Conservation (phyloP, 139 green algal genomes). For the Chara braunii region DNA sequence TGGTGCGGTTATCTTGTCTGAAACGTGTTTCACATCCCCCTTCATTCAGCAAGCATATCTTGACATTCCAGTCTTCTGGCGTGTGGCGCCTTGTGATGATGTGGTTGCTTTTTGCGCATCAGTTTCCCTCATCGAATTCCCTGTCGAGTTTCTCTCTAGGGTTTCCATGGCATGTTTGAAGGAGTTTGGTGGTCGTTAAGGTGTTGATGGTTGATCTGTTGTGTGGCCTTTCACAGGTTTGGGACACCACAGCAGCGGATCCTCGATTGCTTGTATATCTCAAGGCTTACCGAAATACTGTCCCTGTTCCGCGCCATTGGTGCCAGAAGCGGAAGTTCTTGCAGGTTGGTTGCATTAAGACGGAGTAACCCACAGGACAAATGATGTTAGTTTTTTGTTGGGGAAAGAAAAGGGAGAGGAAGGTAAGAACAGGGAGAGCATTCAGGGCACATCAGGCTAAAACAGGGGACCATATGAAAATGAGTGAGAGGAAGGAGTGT, state of each 20-base stretch:
- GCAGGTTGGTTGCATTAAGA: conserved; percentile 24
- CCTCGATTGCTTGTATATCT: conserved; percentile 85
- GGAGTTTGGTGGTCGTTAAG: neutral
- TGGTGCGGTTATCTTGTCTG: too few relatives aligned
- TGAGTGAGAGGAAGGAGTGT: too few relatives aligned
- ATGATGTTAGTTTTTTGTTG: conserved; percentile 2
- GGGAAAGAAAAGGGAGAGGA: neutral
- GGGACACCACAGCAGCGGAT: conserved; percentile 88
- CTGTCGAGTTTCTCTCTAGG: neutral
- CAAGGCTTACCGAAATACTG: conserved; percentile 87
- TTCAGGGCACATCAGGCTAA: too few relatives aligned
- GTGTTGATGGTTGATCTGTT: neutral
- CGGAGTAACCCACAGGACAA: neutral
- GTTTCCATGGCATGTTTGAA: neutral
- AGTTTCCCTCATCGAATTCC: neutral
- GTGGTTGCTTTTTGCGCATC: neutral
- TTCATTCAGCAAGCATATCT: too few relatives aligned
- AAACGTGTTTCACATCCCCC: too few relatives aligned
- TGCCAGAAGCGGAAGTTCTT: conserved; percentile 91
- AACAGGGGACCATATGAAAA: too few relatives aligned
- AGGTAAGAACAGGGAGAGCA: too few relatives aligned
- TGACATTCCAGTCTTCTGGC: neutral
- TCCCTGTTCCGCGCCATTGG: conserved; percentile 92
- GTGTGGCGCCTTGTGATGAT: neutral
- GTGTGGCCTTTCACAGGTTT: conserved; percentile 49